These are phyloP conservation scores for Termitomyces sp. DNA, from an alignment of 768 basidiomycete species.

Conservation along the genomic window DNA sequence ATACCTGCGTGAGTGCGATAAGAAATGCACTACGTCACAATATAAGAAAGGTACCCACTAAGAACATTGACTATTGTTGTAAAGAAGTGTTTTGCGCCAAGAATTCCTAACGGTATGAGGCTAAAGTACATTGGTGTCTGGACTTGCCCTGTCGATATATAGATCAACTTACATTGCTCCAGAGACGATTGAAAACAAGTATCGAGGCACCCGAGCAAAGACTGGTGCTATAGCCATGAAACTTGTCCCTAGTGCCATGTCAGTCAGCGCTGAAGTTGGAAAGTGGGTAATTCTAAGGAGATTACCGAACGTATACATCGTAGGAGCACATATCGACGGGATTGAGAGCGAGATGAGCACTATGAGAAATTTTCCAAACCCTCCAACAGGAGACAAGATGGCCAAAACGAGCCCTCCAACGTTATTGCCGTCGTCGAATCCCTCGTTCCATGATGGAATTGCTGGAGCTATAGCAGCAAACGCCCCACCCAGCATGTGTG, in stretches of 20 bases:
- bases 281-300: background rate
- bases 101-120: slow-evolving; percentile 61
- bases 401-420: slow-evolving; percentile 61
- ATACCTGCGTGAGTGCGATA: slow-evolving; percentile 21
- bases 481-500: slow-evolving; percentile 60
- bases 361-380: slow-evolving; percentile 67
- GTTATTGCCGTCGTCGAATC: slow-evolving; percentile 45
- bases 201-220: slow-evolving; percentile 56
- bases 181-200: slow-evolving; percentile 54
- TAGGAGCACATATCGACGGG: slow-evolving; percentile 67
- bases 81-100: slow-evolving; percentile 66
- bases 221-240: slow-evolving; percentile 59
- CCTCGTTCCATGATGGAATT: slow-evolving; percentile 50
- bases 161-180: slow-evolving; percentile 51
- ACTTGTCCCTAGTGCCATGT: slow-evolving; percentile 35
- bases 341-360: slow-evolving; percentile 73
- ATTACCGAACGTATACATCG: slow-evolving; percentile 68
- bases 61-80: slow-evolving; percentile 57
- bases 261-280: background rate
- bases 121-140: slow-evolving; percentile 23
- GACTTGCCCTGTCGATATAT: background rate
- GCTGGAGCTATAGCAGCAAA: slow-evolving; percentile 51
- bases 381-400: slow-evolving; percentile 52
- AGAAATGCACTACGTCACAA: background rate
- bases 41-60: slow-evolving; percentile 28